Evolutionary conservation across 306 rosid genomes (phyloP).

Genomic region (Lablab purpureus): DNA sequence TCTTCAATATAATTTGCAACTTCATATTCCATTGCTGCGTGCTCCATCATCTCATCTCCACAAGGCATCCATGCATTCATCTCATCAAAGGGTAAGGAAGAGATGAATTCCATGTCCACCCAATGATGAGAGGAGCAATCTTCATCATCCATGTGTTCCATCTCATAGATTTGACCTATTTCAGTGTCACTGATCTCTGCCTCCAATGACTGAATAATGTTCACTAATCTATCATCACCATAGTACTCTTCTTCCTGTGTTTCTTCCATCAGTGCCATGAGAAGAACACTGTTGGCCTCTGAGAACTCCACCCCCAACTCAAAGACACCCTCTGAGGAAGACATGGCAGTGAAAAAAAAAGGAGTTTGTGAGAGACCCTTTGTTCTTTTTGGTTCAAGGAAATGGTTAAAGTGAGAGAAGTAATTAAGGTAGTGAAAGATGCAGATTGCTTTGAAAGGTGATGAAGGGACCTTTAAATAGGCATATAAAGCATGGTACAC

Average conservation of each 20-base stretch:
- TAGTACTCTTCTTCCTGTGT: conserved; percentile 50
- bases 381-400: background rate
- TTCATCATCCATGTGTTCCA: conserved; percentile 37
- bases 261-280: conserved; percentile 58
- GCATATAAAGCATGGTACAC: background rate
- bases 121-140: conserved; percentile 49
- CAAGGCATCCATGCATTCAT: conserved; percentile 46
- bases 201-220: conserved; percentile 61
- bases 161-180: background rate
- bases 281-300: conserved; percentile 48
- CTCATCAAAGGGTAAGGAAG: conserved; percentile 46
- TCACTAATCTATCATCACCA: conserved; percentile 58
- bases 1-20: conserved; percentile 40
- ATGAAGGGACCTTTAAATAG: conserved; percentile 38
- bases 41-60: conserved; percentile 45
- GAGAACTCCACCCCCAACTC: conserved; percentile 42
- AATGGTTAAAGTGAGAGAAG: conserved; percentile 6
- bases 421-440: background rate
- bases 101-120: conserved; percentile 45
- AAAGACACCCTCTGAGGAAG: conserved; percentile 42
- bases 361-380: background rate
- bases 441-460: conserved; percentile 24
- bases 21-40: conserved; percentile 37
- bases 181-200: conserved; percentile 51
- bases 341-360: conserved; percentile 26